Base-by-base conservation (phyloP, 2,329 filamentous ascomycete species). In the Didymellaceae sp. region DNA sequence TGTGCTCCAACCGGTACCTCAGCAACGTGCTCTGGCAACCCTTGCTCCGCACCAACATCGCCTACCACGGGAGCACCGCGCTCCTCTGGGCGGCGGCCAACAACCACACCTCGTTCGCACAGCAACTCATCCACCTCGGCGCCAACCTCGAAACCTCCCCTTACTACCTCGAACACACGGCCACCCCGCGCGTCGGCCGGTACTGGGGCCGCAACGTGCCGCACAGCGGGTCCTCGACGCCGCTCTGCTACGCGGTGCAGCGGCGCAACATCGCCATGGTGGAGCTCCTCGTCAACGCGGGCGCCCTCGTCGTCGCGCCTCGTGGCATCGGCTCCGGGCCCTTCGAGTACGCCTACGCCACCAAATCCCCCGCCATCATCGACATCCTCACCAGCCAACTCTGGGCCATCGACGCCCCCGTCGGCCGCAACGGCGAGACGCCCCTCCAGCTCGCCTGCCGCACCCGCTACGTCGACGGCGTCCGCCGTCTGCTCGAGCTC, bases 161-260 rank as follows among this genome's bases (percentile, higher is more conserved):
- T 25, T 43, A 52, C 30, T 43, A 33, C 9, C 49, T 52, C 8
- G 43, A 46, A 18, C 43, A 22, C 33, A 38, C 42, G 8, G 28
- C 33, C 31, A 52, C 46, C n/a, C 43, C 49, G 1, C 49, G 49
- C 33, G 43, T 52, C 5, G 49, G 49, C 5, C 42, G 49, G 32
- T 52, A 52, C 49, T 52, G 49, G 49, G 49, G 49, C 49, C 43
- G 43, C 32, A 52, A 52, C 17, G 49, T 52, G 6, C 49, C 49
- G 26, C 42, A 43, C 43, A 42, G 31, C 35, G 49, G 49, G 38
- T 26, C 24, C 32, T 46, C 43, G 3, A 52, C 49, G 6, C 49
- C 49, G 3, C 37, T 52, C 3, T 52, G 49, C 26, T 52, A 52
- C 20, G 49, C 49, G 31, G 49, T 52, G 4, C 49, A 52, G 49